A percentile compares a stretch with the other conserved stretches of the same genome.
These are phyloP conservation scores for Saururus chinensis DNA, from an alignment of 164 flowering plant species.

Conservation along the genomic window DNA sequence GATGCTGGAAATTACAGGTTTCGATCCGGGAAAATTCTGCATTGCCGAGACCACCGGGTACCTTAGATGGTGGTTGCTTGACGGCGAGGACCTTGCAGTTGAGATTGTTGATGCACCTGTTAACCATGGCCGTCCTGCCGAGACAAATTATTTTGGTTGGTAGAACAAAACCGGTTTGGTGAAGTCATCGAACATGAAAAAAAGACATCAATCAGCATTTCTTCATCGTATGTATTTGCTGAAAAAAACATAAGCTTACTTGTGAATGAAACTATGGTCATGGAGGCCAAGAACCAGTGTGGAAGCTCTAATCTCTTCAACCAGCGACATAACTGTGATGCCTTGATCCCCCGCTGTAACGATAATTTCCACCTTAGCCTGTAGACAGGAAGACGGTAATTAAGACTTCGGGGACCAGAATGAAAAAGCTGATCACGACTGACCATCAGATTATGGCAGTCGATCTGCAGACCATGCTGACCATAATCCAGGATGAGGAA, in stretches of 20 bases:
- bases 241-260: conserved; percentile 19
- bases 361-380: conserved; percentile 81
- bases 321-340: conserved; percentile 33
- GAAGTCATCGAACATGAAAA: neutral
- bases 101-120: conserved; percentile 27
- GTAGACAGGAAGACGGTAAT: conserved; percentile 12
- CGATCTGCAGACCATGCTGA: no score
- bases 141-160: neutral
- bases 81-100: conserved; percentile 79
- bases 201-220: neutral
- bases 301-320: conserved; percentile 66
- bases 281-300: conserved; percentile 79
- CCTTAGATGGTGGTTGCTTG: conserved; percentile 33
- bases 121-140: conserved; percentile 48
- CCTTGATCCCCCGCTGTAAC: conserved; percentile 78
- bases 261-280: conserved; percentile 79
- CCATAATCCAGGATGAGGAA: neutral
- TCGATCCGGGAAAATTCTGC: conserved; percentile 75
- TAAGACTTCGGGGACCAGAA: no score
- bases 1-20: conserved; percentile 34
- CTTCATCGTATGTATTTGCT: neutral
- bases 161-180: neutral
- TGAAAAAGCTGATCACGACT: no score
- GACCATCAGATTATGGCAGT: neutral
- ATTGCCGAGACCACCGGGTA: conserved; percentile 13